A percentile compares a stretch with the other conserved stretches of the same genome.
Evolutionary conservation across 23 red algal genomes (phyloP).

Genomic region (Gracilaria vermiculophylla): DNA sequence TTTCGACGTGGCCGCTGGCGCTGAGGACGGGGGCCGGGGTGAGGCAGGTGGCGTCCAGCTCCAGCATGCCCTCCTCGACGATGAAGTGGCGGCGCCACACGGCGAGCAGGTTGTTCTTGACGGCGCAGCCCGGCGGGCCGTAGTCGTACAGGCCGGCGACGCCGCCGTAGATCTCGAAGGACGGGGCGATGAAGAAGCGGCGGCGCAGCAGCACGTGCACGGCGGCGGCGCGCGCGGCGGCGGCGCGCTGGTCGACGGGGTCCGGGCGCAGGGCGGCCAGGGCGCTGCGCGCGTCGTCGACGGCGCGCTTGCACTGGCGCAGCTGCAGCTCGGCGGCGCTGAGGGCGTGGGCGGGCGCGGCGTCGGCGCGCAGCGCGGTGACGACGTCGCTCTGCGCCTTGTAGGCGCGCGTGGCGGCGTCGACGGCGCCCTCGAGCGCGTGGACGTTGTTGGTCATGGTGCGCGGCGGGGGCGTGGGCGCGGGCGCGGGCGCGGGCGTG

Average conservation of each 20-base stretch:
- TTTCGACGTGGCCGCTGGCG: slow-evolving; percentile 94
- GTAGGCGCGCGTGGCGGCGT: slow-evolving; percentile 47
- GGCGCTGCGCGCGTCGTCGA: slow-evolving; percentile 22
- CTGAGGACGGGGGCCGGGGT: slow-evolving; percentile 89
- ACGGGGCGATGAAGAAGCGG: slow-evolving; percentile 92
- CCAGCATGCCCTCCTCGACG: slow-evolving; percentile 94
- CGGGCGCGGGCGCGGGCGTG: neutral
- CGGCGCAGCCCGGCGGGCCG: slow-evolving; percentile 91
- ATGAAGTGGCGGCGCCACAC: slow-evolving; percentile 96
- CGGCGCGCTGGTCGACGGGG: neutral
- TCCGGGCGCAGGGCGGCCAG: slow-evolving; percentile 10
- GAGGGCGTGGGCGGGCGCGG: slow-evolving; percentile 2
- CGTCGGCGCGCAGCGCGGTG: slow-evolving; percentile 9
- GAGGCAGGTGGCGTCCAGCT: slow-evolving; percentile 88
- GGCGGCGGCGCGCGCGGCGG: slow-evolving; percentile 27
- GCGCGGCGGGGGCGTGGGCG: neutral
- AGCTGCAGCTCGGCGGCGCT: slow-evolving; percentile 22
- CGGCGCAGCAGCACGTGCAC: slow-evolving; percentile 66
- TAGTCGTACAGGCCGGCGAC: slow-evolving; percentile 97
- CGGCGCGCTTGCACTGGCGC: slow-evolving; percentile 17
- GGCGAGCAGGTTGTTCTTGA: slow-evolving; percentile 88
- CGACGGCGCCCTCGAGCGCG: neutral
- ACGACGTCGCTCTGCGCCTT: slow-evolving; percentile 27
- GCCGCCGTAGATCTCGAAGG: slow-evolving; percentile 99
- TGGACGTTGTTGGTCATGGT: neutral